These are phyloP conservation scores for Hymenoscyphus fraxineus DNA, from an alignment of 2,329 filamentous ascomycete species.

Conservation along the genomic window DNA sequence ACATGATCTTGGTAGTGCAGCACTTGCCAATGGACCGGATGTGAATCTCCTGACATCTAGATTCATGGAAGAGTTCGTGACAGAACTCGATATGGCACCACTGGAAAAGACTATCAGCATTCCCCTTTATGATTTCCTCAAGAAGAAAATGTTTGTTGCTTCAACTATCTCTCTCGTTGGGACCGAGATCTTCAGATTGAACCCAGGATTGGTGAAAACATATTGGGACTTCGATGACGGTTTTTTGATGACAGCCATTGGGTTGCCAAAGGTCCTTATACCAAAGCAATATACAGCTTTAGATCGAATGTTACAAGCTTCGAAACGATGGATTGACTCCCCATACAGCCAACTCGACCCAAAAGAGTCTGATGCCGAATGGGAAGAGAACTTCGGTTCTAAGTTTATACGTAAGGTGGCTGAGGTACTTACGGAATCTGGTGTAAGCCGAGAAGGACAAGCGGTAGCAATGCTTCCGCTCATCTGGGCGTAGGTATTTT, in stretches of 20 bases:
- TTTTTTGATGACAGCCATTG: conserved; percentile 14
- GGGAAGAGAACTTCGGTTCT: conserved; percentile 20
- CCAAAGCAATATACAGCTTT: conserved; percentile 11
- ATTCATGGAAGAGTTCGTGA: conserved; percentile 15
- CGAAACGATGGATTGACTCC: conserved; percentile 13
- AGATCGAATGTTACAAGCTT: conserved; percentile 15
- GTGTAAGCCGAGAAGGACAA: conserved; percentile 15
- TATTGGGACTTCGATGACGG: conserved; percentile 20
- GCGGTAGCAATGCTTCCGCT: conserved; percentile 12
- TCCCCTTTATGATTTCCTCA: conserved; percentile 14
- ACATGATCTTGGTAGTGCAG: conserved; percentile 13
- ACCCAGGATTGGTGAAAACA: conserved; percentile 14
- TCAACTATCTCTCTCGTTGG: conserved; percentile 16
- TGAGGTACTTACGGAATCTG: conserved; percentile 7
- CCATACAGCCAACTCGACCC: conserved; percentile 12
- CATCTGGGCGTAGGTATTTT: conserved; percentile 16
- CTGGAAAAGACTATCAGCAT: conserved; percentile 7
- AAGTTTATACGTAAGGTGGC: conserved; percentile 12
- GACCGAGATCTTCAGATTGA: conserved; percentile 14
- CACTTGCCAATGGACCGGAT: conserved; percentile 10
- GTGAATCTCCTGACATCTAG: conserved; percentile 15
- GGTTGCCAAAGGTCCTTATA: conserved; percentile 15
- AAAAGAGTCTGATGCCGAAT: conserved; percentile 12
- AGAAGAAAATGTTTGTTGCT: conserved; percentile 15
- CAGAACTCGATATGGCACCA: conserved; percentile 10